These are phyloP conservation scores for Sporobolus alterniflorus DNA, from an alignment of 202 grass and related monocot genomes.

Conservation along the genomic window DNA sequence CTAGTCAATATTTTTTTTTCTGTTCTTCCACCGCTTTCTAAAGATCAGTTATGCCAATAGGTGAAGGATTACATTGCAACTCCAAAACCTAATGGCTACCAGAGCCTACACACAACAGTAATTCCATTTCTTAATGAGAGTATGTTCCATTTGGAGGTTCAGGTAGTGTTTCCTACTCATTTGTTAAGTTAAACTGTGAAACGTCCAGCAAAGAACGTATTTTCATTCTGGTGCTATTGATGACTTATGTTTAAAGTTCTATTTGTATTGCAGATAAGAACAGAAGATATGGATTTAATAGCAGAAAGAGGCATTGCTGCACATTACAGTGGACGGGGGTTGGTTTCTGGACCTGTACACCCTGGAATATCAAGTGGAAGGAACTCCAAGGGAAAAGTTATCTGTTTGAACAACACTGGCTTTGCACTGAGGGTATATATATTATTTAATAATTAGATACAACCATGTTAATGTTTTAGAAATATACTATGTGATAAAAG, in stretches of 20 bases:
- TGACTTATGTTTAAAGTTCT: slow-evolving; percentile 8
- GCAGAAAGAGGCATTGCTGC: slow-evolving; percentile 99
- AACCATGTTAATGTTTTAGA: slow-evolving; percentile 21
- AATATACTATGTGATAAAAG: too few species aligned
- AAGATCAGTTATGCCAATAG: slow-evolving; percentile 46
- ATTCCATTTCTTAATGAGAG: slow-evolving; percentile 99
- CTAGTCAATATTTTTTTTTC: neutral
- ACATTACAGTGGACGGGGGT: slow-evolving; percentile 87
- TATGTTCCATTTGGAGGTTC: slow-evolving; percentile 98
- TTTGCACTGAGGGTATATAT: slow-evolving; percentile 86
- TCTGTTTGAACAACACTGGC: slow-evolving; percentile 80
- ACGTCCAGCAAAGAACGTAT: slow-evolving; percentile 16
- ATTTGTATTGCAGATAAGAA: slow-evolving; percentile 78
- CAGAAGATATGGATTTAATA: slow-evolving; percentile 98
- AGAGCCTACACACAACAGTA: slow-evolving; percentile 96
- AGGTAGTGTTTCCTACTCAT: slow-evolving; percentile 56
- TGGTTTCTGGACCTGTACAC: slow-evolving; percentile 60
- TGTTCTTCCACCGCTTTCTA: slow-evolving; percentile 24
- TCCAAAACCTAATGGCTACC: slow-evolving; percentile 98
- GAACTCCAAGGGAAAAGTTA: slow-evolving; percentile 77
- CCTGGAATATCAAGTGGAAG: slow-evolving; percentile 71
- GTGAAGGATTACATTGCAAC: slow-evolving; percentile 99
- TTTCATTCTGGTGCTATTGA: slow-evolving; percentile 24
- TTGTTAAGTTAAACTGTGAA: slow-evolving; percentile 28
- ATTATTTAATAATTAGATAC: slow-evolving; percentile 21